Evolutionary conservation across 2,329 filamentous ascomycete genomes (phyloP), one percentile per base, ranked within the genome.

Genomic region (Periconia macrospinosa): DNA sequence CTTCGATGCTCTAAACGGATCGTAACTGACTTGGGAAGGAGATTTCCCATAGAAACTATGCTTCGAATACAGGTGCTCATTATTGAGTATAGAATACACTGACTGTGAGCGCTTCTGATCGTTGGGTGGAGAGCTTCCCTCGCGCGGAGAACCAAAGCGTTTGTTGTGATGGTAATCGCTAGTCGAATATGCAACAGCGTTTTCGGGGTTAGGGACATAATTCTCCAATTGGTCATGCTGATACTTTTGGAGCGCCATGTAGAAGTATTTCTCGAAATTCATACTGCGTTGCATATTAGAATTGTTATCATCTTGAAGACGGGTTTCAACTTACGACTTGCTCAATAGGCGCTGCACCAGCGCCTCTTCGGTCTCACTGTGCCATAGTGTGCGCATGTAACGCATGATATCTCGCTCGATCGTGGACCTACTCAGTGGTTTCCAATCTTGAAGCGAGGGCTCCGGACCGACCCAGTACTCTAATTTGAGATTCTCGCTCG

Each of bases 211-310:
- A 54, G 88, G 88, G 50, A 81, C 76, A 68, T 94, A 97, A 67
- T 96, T 90, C 70, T 97, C 92, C 1, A 96, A 75, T 62, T 94
- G 88, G 57, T 91, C 86, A 59, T 96, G 87, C 43, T 90, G 85
- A 71, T 96, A 95, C 71, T 88, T 89, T 59, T 88, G 76, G 8
- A 99, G 82, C 18, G 95, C 83, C 74, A 86, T 89, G 73, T 97
- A 99, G 73, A 97, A 97, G 61, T 93, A 83, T 68, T 96, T 96
- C 69, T 97, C 92, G 51, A 96, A 91, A 59, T 96, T 97, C 5
- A 84, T 80, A 59, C 89, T 93, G 54, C 33, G 23, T 8, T 27
- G 23, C 5, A 8, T 27, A 5, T 27, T 27, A 47, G 20, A 30
- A n/a, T 41, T 56, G 50, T 52, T 41, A 33, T 30, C 19, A 23